Evolutionary conservation across 139 green algal species (phyloP).

Genomic region (Ettlia oleoabundans): DNA sequence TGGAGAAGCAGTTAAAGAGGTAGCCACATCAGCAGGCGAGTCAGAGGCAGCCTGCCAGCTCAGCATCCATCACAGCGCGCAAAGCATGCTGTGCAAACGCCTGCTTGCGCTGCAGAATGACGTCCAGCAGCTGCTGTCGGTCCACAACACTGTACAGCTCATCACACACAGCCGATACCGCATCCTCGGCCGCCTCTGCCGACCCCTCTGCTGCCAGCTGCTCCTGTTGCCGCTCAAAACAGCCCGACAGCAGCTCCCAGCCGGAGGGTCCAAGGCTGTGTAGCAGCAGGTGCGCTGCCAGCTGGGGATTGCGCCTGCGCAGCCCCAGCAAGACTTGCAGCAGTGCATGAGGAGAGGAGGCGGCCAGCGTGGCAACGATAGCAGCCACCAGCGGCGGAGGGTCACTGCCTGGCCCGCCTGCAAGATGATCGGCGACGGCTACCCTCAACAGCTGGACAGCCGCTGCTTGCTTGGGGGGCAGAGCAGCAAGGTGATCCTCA

Average conservation of each 20-base stretch:
- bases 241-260: conserved; percentile 25
- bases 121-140: conserved; percentile 6
- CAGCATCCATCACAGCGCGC: background rate
- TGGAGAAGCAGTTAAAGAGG: too few species aligned
- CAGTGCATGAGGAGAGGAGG: background rate
- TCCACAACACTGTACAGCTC: conserved; percentile 9
- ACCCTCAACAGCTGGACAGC: background rate
- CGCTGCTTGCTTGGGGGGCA: background rate
- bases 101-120: conserved; percentile 17
- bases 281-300: conserved; percentile 32
- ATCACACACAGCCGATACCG: conserved; percentile 6
- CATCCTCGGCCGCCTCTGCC: conserved; percentile 2
- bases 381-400: background rate
- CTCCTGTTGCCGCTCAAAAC: conserved; percentile 15
- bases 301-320: background rate
- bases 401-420: background rate
- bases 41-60: conserved; percentile 17
- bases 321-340: conserved; percentile 25
- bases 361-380: conserved; percentile 23
- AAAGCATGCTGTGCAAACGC: conserved; percentile 14
- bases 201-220: background rate
- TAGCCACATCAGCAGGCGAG: background rate
- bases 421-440: background rate
- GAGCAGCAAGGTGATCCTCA: too few species aligned
- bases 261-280: background rate